Percentiles rank a stretch among this genome's conserved stretches.
phyloP scores from a whole-genome alignment of 148 eudicot genomes.

The Heliosperma pusillum region DNA sequence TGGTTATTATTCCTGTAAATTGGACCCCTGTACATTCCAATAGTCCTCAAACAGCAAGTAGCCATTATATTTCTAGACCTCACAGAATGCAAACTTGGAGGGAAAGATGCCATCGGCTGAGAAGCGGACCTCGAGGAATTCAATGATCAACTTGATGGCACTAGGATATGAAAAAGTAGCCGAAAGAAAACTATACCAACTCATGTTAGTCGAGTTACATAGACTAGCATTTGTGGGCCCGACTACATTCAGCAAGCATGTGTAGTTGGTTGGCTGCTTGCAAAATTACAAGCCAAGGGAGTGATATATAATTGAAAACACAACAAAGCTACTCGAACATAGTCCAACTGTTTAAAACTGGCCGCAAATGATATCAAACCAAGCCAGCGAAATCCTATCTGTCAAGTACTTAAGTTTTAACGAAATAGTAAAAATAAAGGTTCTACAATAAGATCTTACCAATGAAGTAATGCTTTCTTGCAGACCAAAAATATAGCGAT shows the following conservation, averaged over 20 bases:
- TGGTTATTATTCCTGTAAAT: background rate
- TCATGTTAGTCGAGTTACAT: background rate
- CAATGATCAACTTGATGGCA: background rate
- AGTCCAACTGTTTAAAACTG: background rate
- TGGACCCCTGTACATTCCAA: background rate
- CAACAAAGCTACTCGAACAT: background rate
- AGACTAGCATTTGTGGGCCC: background rate
- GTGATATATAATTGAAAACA: background rate
- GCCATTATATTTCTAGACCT: background rate
- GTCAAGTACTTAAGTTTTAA: background rate
- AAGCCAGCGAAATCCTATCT: background rate
- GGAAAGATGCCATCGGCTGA: constrained; percentile 8
- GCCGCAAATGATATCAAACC: background rate
- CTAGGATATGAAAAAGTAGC: background rate
- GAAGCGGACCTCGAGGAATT: background rate
- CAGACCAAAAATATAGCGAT: constrained; percentile 26
- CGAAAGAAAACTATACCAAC: background rate
- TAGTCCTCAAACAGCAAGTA: background rate
- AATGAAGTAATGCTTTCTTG: constrained; percentile 31
- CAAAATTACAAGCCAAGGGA: background rate
- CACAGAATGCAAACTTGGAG: background rate
- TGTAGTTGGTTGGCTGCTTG: background rate
- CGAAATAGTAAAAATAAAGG: background rate
- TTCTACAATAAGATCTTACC: constrained; percentile 20
- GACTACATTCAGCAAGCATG: background rate